These are phyloP conservation scores for Funneliformis geosporum DNA, from an alignment of 192 early-diverging fungal species.

Conservation along the genomic window DNA sequence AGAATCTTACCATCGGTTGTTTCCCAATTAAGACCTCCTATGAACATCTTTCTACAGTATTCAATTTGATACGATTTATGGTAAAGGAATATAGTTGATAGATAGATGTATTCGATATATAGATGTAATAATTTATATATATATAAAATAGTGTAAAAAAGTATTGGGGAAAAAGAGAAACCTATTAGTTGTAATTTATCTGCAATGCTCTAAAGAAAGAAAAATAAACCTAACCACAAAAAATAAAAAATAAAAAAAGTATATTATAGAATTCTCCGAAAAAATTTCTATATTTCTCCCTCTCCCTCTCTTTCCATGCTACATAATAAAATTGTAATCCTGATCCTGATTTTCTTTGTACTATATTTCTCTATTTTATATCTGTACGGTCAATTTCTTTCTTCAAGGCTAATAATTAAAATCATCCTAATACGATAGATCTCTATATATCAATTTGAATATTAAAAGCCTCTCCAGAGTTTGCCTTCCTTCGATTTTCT, in stretches of 20 bases:
- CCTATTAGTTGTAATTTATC: constrained; percentile 32
- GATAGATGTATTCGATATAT: constrained; percentile 15
- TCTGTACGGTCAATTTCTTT: background rate
- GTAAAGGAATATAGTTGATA: constrained; percentile 4
- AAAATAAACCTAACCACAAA: constrained; percentile 19
- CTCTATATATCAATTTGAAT: background rate
- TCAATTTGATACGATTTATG: constrained; percentile 19
- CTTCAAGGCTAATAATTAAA: background rate
- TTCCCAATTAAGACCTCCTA: constrained; percentile 82
- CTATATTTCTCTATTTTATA: background rate
- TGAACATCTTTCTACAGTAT: constrained; percentile 73
- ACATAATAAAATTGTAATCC: background rate
- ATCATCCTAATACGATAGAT: background rate
- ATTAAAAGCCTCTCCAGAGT: background rate
- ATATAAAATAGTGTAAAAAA: constrained; percentile 13
- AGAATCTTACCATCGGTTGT: constrained; percentile 75
- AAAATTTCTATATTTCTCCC: constrained; percentile 1
- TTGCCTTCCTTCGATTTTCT: background rate
- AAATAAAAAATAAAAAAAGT: background rate
- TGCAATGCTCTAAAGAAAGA: constrained; percentile 28
- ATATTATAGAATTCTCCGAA: constrained; percentile 7
- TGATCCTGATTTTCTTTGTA: background rate
- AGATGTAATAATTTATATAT: constrained; percentile 13
- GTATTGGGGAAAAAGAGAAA: constrained; percentile 21
- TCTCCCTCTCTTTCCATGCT: constrained; percentile 29